Percentiles rank a stretch among this genome's conserved stretches.
Conservation (phyloP, 768 basidiomycete species). For the Crassisporium funariophilum region DNA sequence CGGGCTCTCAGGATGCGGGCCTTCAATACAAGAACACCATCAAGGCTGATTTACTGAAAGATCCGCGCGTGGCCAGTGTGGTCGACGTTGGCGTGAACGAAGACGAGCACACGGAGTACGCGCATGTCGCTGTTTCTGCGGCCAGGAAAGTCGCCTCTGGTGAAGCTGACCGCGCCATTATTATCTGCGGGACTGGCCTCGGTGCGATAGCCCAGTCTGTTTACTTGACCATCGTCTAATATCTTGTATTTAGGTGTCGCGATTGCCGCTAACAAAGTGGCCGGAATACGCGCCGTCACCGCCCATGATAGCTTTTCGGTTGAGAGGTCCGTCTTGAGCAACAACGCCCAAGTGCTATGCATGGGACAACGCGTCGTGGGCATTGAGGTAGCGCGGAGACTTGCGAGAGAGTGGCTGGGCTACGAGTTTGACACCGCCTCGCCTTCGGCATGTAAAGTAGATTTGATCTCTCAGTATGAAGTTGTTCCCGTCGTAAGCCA, state of each 20-base stretch:
- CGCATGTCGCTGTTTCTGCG: constrained; percentile 1
- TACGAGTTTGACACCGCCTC: constrained; percentile 2
- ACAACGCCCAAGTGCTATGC: constrained; percentile 3
- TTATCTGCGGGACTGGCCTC: constrained; percentile 2
- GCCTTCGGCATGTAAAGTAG: constrained; percentile 1
- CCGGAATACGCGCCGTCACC: background rate
- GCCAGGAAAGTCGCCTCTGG: constrained; percentile 1
- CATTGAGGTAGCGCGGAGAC: constrained; percentile 1
- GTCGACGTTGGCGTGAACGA: constrained; percentile 5
- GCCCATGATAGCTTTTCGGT: background rate
- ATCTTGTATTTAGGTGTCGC: background rate
- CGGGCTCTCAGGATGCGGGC: too few relatives aligned
- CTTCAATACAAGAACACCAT: too few relatives aligned
- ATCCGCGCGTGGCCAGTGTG: background rate
- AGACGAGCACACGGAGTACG: constrained; percentile 2
- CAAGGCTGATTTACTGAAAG: constrained; percentile 4
- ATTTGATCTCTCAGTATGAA: constrained; percentile 3
- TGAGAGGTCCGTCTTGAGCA: constrained; percentile 2
- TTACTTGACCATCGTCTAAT: too few relatives aligned
- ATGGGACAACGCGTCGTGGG: constrained; percentile 4
- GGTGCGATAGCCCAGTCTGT: too few relatives aligned
- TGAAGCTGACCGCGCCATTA: constrained; percentile 4
- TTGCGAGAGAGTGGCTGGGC: constrained; percentile 1
- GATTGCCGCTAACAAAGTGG: background rate
- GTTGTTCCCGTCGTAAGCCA: too few relatives aligned